Evolutionary conservation across 2,329 filamentous ascomycete genomes (phyloP).

Genomic region (Penicillium sp.): DNA sequence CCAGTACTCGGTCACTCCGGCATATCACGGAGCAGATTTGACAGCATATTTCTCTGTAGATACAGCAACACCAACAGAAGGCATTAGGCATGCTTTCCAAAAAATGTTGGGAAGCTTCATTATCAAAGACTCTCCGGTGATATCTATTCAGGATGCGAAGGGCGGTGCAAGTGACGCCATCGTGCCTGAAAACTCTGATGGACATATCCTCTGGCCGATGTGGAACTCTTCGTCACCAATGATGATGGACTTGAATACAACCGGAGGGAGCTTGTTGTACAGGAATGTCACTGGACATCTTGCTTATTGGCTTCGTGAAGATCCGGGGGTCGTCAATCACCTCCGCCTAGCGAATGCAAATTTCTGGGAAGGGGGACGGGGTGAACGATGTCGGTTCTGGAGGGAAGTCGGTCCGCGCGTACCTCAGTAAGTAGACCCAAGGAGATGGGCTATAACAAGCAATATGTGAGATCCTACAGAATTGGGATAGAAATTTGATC

Average conservation of each 20-base stretch:
- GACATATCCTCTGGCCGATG: conserved; percentile 37
- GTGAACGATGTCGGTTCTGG: conserved; percentile 51
- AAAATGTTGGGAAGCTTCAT: conserved; percentile 53
- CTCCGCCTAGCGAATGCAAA: conserved; percentile 47
- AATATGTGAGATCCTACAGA: background rate
- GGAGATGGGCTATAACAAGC: background rate
- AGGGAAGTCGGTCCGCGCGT: conserved; percentile 16
- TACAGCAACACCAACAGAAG: conserved; percentile 19
- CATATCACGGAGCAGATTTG: conserved; percentile 67
- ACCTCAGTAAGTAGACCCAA: conserved; percentile 1
- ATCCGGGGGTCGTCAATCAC: conserved; percentile 38
- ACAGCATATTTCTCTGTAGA: conserved; percentile 34
- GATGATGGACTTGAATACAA: conserved; percentile 52
- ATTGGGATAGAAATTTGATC: background rate
- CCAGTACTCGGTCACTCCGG: conserved; percentile 64
- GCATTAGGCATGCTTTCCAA: conserved; percentile 43
- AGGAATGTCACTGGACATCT: conserved; percentile 22
- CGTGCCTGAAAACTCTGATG: conserved; percentile 12
- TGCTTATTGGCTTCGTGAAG: conserved; percentile 27
- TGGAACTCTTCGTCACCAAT: conserved; percentile 35
- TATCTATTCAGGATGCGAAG: conserved; percentile 12
- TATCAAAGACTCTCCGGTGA: conserved; percentile 38
- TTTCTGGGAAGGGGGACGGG: conserved; percentile 52
- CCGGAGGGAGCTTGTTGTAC: conserved; percentile 37
- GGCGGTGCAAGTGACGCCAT: conserved; percentile 25